Evolutionary conservation across 495 filamentous ascomycete genomes (phyloP).

Genomic region (Lentithecium fluviatile): DNA sequence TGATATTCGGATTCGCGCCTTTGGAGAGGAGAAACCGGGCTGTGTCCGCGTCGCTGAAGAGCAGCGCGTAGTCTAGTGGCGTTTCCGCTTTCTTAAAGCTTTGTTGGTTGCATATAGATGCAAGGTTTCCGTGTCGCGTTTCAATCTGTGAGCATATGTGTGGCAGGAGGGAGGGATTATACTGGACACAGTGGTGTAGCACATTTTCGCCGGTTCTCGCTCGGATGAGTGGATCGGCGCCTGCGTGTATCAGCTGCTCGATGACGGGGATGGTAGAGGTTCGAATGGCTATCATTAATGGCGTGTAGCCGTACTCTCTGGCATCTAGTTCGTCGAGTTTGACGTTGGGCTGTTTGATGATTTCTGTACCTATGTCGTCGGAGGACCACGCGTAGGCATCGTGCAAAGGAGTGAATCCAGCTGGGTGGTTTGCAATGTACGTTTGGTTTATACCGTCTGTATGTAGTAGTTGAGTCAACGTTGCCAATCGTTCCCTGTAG

Average conservation of each 20-base stretch:
- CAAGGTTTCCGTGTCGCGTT: background rate
- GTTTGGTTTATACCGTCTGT: background rate
- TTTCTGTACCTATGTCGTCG: background rate
- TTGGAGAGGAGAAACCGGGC: background rate
- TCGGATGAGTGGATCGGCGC: background rate
- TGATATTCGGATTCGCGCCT: background rate
- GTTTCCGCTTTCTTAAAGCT: background rate
- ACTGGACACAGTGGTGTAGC: background rate
- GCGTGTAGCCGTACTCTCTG: background rate
- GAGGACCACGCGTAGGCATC: background rate
- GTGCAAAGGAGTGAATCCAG: background rate
- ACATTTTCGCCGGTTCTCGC: background rate
- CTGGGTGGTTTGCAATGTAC: background rate
- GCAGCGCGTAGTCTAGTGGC: background rate
- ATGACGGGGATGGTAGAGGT: background rate
- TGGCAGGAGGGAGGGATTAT: background rate
- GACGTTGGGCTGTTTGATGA: background rate
- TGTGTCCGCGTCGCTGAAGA: background rate
- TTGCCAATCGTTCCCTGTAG: background rate
- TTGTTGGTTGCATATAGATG: background rate
- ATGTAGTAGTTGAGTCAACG: background rate
- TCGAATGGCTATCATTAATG: background rate
- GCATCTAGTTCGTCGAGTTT: background rate
- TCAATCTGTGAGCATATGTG: background rate
- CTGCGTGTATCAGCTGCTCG: background rate